These are phyloP conservation scores for Berberis thunbergii DNA, from an alignment of 164 flowering plant species.

Conservation along the genomic window DNA sequence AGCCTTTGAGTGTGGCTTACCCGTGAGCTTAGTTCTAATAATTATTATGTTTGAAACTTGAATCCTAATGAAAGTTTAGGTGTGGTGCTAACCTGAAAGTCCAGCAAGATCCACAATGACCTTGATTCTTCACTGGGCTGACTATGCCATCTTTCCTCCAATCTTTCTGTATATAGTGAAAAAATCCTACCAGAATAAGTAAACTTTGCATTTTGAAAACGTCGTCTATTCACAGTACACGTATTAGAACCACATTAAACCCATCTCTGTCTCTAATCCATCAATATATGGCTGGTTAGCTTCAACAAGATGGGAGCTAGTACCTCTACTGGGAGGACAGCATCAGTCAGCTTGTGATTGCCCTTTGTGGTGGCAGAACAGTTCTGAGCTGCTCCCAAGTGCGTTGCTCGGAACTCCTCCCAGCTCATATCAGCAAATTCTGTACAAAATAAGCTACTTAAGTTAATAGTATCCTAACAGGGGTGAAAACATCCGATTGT, in stretches of 20 bases:
- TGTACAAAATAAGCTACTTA: slow-evolving; percentile 10
- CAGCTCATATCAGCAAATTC: slow-evolving; percentile 95
- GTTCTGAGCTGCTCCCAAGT: slow-evolving; percentile 88
- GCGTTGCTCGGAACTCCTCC: slow-evolving; percentile 75
- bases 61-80: too few relatives aligned
- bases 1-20: too few relatives aligned
- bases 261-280: too few relatives aligned
- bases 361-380: slow-evolving; percentile 93
- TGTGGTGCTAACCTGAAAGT: slow-evolving; percentile 67
- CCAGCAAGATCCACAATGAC: slow-evolving; percentile 99
- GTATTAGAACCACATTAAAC: too few relatives aligned
- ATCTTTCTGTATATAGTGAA: slow-evolving; percentile 51
- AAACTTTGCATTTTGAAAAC: too few relatives aligned
- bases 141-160: slow-evolving; percentile 88
- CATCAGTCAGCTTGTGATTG: slow-evolving; percentile 68
- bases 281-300: too few relatives aligned
- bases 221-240: too few relatives aligned
- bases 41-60: too few relatives aligned
- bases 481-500: too few relatives aligned
- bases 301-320: neutral
- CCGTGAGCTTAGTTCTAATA: too few relatives aligned
- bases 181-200: too few relatives aligned
- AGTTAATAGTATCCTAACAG: too few relatives aligned
- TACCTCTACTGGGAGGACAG: slow-evolving; percentile 58
- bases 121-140: slow-evolving; percentile 88